phyloP scores from a whole-genome alignment of 2,329 filamentous ascomycete species.

The Tolypocladium sp. region DNA sequence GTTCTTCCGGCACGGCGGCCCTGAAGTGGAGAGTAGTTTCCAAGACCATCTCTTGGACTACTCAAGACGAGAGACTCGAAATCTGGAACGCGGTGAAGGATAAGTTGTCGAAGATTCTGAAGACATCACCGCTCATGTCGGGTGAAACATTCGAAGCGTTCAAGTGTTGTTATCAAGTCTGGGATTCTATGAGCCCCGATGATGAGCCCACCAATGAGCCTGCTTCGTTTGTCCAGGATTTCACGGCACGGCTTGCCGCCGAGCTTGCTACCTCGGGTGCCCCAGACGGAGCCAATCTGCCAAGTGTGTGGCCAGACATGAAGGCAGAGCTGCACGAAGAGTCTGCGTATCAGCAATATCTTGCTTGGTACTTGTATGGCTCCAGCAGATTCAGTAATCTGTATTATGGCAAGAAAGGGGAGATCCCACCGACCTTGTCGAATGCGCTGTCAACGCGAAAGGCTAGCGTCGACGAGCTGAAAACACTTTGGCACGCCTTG shows the following conservation, averaged over 20 bases:
- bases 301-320: conserved; percentile 5
- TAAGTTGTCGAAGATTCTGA: conserved; percentile 21
- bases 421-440: conserved; percentile 14
- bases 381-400: conserved; percentile 21
- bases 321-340: conserved; percentile 16
- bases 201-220: conserved; percentile 17
- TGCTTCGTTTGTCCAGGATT: conserved; percentile 20
- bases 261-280: conserved; percentile 16
- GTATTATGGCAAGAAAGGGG: conserved; percentile 13
- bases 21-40: conserved; percentile 32
- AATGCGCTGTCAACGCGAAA: conserved; percentile 12
- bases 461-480: conserved; percentile 7
- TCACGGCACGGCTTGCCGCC: conserved; percentile 21
- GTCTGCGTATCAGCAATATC: conserved; percentile 18
- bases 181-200: conserved; percentile 29
- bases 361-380: conserved; percentile 23
- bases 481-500: conserved; percentile 19
- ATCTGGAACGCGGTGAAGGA: conserved; percentile 24
- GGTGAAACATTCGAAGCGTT: conserved; percentile 30
- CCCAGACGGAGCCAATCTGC: conserved; percentile 12
- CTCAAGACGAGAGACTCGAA: conserved; percentile 15
- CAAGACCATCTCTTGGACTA: conserved; percentile 24
- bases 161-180: conserved; percentile 27
- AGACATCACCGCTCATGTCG: conserved; percentile 20
- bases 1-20: conserved; percentile 19